Conservation (phyloP, 306 rosid species). For the Luffa aegyptiaca region DNA sequence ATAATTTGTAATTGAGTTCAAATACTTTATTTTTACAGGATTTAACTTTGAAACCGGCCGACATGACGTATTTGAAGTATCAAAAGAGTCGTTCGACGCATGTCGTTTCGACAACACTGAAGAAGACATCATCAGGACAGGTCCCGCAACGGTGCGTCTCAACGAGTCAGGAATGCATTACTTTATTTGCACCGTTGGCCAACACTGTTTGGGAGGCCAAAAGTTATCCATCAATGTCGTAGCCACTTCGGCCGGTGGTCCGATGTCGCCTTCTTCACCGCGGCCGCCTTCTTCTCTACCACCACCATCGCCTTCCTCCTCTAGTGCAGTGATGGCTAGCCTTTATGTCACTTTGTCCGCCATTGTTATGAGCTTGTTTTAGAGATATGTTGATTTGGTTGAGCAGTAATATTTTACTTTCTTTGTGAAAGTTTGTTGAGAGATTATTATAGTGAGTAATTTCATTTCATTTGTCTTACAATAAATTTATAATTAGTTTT, state of each 20-base stretch:
- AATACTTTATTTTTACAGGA: neutral
- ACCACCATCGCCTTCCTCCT: neutral
- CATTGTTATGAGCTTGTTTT: neutral
- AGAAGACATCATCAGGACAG: neutral
- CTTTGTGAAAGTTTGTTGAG: neutral
- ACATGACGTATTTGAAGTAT: neutral
- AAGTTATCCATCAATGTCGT: constrained; percentile 17
- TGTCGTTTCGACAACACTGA: neutral
- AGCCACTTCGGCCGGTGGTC: neutral
- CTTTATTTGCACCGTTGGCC: constrained; percentile 16
- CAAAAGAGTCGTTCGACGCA: neutral
- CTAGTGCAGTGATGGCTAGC: neutral
- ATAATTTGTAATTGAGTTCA: neutral
- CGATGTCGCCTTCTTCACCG: neutral
- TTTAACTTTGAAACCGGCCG: neutral
- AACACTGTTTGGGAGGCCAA: constrained; percentile 20
- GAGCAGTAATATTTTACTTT: neutral
- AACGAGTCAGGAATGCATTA: constrained; percentile 7
- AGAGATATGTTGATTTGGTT: neutral
- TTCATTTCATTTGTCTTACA: neutral
- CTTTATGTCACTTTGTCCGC: neutral
- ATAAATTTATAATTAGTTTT: no score
- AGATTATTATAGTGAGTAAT: neutral
- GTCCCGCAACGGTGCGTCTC: constrained; percentile 7
- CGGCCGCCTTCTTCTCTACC: neutral